Conservation (phyloP, 1,284 basidiomycete genomes). For the Volvariella surrecta region DNA sequence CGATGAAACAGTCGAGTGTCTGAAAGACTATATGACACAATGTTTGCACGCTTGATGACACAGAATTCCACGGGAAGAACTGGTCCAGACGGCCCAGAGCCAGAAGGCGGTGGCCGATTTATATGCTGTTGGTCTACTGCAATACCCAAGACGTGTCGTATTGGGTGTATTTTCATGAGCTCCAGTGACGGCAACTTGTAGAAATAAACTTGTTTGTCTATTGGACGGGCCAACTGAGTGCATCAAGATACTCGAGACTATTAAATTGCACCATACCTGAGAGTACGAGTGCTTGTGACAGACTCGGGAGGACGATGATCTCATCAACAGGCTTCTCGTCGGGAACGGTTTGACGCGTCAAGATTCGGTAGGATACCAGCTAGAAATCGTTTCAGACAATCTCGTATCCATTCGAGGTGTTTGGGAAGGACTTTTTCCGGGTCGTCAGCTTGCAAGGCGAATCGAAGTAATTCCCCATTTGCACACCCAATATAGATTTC, state of each 20-base stretch:
- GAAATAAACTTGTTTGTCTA: conserved; percentile 75
- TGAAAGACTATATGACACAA: conserved; percentile 61
- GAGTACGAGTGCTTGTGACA: conserved; percentile 61
- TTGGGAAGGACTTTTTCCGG: conserved; percentile 32
- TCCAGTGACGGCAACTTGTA: conserved; percentile 76
- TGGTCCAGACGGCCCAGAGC: conserved; percentile 14
- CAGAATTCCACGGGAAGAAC: conserved; percentile 67
- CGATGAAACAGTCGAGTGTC: conserved; percentile 45
- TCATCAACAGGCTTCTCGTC: conserved; percentile 63
- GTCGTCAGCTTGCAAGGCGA: conserved; percentile 49
- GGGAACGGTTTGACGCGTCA: conserved; percentile 60
- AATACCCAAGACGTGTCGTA: conserved; percentile 72
- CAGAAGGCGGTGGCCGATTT: conserved; percentile 25
- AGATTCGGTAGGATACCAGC: conserved; percentile 56
- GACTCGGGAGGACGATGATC: conserved; percentile 69
- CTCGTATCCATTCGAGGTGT: conserved; percentile 1
- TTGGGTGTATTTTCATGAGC: conserved; percentile 64
- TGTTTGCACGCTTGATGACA: conserved; percentile 62
- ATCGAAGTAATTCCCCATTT: conserved; percentile 64
- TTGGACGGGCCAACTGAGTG: too few relatives aligned
- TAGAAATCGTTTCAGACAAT: conserved; percentile 17
- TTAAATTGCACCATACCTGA: conserved; percentile 65
- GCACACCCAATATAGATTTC: conserved; percentile 71
- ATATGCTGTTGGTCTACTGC: conserved; percentile 77
- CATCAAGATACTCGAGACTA: too few relatives aligned